Base-by-base conservation (phyloP, 2,329 filamentous ascomycete genomes). In the Calonectria henricotiae region DNA sequence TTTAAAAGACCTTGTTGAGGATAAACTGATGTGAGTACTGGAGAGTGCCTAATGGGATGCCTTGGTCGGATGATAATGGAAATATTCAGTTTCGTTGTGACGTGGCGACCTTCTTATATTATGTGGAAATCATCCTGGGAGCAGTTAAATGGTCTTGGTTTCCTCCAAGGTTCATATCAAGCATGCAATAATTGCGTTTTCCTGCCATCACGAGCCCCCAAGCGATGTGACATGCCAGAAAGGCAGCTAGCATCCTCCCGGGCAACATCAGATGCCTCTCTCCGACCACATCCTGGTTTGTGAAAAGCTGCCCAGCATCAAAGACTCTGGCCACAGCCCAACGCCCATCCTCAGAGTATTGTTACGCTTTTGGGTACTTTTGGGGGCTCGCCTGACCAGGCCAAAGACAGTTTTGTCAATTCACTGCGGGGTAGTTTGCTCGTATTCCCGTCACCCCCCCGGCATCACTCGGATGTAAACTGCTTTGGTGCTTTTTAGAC, bases 391-490 rank as follows among this genome's bases (percentile, higher is more conserved):
- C 37, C 47, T 68, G 46, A 37, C 46, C 49, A 23, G 39, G 8
- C 30, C 37, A 23, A 30, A 51, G 44, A 25, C 25, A 46, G 35
- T 23, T 58, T 37, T 8, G 30, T 47, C 41, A 25, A 13, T 63
- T 25, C 60, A 55, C 67, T 76, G 73, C 74, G 75, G 75, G 75
- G 75, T 65, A 63, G 65, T 32, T 58, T 68, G 66, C 75, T 76
- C 75, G 73, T 76, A 77, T 77, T 76, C 65, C 62, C 68, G 25
- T 67, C 62, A 63, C 47, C 63, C 27, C 27, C 64, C 64, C 54
- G 27, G 35, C 44, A 62, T 13, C 27, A 23, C 39, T 27, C 43
- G 41, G 46, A 41, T 41, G 44, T 20, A 27, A 35, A 49, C 30
- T 5, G 39, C 62, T 60, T 23, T 35, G 51, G 20, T 7, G 32